Conservation (phyloP, 441 rosid species). For the Pelargonium cotyledonis region DNA sequence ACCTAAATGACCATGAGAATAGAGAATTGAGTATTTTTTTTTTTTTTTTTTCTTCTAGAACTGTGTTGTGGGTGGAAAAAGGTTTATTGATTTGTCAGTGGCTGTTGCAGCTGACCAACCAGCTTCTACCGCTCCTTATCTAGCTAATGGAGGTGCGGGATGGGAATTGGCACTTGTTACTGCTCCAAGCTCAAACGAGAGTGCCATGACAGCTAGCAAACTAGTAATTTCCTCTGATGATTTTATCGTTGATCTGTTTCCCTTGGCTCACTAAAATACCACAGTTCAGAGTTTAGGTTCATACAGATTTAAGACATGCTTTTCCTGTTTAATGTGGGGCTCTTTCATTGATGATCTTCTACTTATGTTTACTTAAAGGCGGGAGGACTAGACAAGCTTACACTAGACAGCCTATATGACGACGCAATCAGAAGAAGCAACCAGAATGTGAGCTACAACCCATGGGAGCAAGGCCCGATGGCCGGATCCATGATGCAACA, state of each 20-base stretch:
- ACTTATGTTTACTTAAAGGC: constrained; percentile 38
- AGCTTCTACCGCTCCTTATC: constrained; percentile 32
- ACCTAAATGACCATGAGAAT: neutral
- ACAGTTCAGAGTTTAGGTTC: neutral
- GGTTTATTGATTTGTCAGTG: constrained; percentile 9
- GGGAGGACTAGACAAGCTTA: constrained; percentile 91
- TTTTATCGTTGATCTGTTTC: neutral
- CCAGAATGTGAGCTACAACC: constrained; percentile 71
- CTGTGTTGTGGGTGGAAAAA: neutral
- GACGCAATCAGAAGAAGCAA: constrained; percentile 81
- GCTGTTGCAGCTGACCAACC: constrained; percentile 51
- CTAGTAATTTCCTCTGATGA: constrained; percentile 39
- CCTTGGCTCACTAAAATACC: neutral
- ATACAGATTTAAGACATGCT: neutral
- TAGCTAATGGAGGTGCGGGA: constrained; percentile 48
- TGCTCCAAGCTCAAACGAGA: constrained; percentile 75
- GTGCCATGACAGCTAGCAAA: constrained; percentile 58
- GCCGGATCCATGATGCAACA: constrained; percentile 55
- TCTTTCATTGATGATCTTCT: constrained; percentile 11
- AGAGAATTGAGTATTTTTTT: neutral
- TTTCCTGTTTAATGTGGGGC: neutral
- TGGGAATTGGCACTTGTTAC: constrained; percentile 93
- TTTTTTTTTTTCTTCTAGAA: neutral
- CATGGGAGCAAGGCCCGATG: constrained; percentile 64
- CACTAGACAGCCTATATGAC: constrained; percentile 88